phyloP scores from a whole-genome alignment of 208 protist genomes.

The Acanthamoeba divionensis region DNA sequence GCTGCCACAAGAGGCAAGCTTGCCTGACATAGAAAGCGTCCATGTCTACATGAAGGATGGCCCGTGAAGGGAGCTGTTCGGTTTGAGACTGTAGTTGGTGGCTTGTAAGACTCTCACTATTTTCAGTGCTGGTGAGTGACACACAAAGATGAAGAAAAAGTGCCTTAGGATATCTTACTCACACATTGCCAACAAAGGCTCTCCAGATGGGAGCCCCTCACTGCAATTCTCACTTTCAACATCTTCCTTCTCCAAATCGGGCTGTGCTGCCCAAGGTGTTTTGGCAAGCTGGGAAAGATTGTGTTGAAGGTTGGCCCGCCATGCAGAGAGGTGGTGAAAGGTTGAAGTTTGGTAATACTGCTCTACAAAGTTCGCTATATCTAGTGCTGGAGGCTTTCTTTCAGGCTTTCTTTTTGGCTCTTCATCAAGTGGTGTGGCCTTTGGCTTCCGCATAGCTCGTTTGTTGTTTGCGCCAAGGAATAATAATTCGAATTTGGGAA shows the following conservation, averaged over 20 bases:
- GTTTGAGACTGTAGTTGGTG: background rate
- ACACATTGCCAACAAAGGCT: background rate
- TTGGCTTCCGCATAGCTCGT: background rate
- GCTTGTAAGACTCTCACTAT: background rate
- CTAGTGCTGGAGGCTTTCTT: background rate
- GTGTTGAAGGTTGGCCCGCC: background rate
- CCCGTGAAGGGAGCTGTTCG: background rate
- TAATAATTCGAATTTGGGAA: background rate
- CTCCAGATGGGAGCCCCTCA: background rate
- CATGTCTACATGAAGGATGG: slow-evolving; percentile 35
- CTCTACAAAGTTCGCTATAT: slow-evolving; percentile 12
- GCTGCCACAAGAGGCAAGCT: background rate
- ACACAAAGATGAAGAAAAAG: too few relatives aligned
- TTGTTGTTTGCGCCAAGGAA: background rate
- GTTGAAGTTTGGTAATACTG: slow-evolving; percentile 54
- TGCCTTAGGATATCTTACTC: background rate
- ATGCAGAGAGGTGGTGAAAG: slow-evolving; percentile 31
- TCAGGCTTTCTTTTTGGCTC: background rate
- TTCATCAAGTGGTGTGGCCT: background rate
- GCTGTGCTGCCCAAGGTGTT: background rate
- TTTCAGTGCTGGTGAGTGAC: background rate
- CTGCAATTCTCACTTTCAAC: background rate
- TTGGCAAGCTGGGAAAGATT: background rate
- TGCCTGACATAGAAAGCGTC: slow-evolving; percentile 29
- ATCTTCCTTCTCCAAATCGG: background rate